Base-by-base conservation (phyloP, 2,329 filamentous ascomycete genomes). In the Penicillium sp. region DNA sequence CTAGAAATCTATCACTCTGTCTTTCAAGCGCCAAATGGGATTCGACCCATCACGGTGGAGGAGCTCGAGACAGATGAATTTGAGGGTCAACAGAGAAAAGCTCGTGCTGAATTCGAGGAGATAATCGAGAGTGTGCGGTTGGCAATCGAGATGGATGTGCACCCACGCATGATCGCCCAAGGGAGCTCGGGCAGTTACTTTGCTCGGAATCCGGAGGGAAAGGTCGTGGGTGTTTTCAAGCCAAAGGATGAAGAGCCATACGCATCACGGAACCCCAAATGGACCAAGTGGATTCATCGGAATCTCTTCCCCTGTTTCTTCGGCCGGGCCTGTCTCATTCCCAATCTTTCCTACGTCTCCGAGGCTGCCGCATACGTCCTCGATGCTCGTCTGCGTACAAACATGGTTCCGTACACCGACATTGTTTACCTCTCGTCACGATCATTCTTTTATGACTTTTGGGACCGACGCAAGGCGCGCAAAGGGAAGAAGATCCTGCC, bases 241-340 rank as follows among this genome's bases (percentile, higher is more conserved):
- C 93, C 93, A 37, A 98, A 98, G 72, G 93, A 98, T 60, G 93
- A 98, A 72, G 94, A 98, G 69, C 93, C 93, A 1, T 98, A 96
- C 65, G 93, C 93, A 1, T 93, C 88, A 29, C 86, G 89, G 58
- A 98, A 98, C 65, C 93, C 93, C 5, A 98, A 98, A 68, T 97
- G 91, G 91, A 97, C 94, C 60, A 98, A 98, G 72, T 98, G 93
- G 93, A 90, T 98, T 73, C 93, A 98, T 69, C 80, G 93, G 55
- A 98, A 98, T 67, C 67, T 98, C 55, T 97, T 98, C 60, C 93
- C 93, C 7, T 98, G 94, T 73, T 96, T 88, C 70, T 98, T 98
- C 62, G 93, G 93, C 13, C 79, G 93, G 62, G 90, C 91, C 39
- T 97, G 90, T 63, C 81, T 98, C 46, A 98, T 98, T 66, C 93